These are phyloP conservation scores for Olyra latifolia DNA, from an alignment of 176 grass and related monocot species.

Conservation along the genomic window DNA sequence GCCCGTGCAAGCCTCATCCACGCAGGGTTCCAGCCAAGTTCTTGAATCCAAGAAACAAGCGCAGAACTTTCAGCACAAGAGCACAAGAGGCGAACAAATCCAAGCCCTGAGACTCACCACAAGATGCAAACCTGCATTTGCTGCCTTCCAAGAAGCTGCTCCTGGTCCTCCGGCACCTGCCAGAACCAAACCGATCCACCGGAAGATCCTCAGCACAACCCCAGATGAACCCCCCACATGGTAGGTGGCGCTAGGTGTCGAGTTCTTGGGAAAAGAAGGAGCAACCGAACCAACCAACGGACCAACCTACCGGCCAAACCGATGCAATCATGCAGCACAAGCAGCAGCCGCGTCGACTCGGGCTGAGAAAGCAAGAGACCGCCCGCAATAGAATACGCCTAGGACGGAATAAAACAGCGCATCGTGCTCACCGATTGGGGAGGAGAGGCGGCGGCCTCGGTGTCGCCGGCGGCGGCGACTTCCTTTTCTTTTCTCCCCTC, in stretches of 20 bases:
- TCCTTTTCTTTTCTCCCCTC: background rate
- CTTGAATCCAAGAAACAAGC: constrained; percentile 17
- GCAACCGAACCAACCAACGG: background rate
- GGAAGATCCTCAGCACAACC: background rate
- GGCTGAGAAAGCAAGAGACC: background rate
- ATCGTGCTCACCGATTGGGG: constrained; percentile 30
- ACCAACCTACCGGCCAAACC: constrained; percentile 28
- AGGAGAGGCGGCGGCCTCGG: background rate
- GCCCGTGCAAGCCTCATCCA: background rate
- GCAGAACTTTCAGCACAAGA: background rate
- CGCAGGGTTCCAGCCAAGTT: background rate
- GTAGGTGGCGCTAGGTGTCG: constrained; percentile 23
- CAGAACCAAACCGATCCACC: constrained; percentile 23
- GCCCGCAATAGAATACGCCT: background rate
- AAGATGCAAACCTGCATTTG: constrained; percentile 35
- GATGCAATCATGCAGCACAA: background rate
- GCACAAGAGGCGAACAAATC: background rate
- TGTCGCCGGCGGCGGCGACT: background rate
- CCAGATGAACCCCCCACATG: constrained; percentile 5
- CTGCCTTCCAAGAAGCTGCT: background rate
- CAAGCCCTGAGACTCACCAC: background rate
- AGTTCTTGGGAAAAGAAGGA: background rate
- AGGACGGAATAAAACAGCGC: background rate
- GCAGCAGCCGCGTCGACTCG: background rate
- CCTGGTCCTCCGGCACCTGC: background rate